Percentiles rank a stretch among this genome's conserved stretches.
Conservation (phyloP, 208 protist genomes). For the Sergeia podlipaevii region DNA sequence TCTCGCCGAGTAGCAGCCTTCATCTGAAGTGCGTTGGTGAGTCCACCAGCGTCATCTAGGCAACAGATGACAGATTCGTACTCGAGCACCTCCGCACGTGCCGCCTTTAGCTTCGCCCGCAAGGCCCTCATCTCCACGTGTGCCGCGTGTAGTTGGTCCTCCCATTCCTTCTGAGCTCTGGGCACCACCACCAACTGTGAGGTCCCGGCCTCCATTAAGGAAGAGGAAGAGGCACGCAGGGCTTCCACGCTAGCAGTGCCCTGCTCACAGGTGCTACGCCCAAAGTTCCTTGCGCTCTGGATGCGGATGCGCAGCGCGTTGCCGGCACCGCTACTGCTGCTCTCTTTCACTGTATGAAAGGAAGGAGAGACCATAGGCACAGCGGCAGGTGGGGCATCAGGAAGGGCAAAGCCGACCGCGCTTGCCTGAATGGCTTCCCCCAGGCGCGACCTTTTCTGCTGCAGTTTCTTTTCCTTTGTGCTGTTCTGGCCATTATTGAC, state of each 20-base stretch:
- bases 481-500: too few relatives aligned
- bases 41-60: not conserved
- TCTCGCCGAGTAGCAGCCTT: too few relatives aligned
- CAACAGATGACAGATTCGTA: slow-evolving; percentile 2
- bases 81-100: not conserved
- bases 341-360: too few relatives aligned
- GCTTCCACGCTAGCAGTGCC: not conserved
- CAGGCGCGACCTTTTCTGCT: slow-evolving; percentile 2
- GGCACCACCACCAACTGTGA: too few relatives aligned
- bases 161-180: too few relatives aligned
- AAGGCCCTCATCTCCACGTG: too few relatives aligned
- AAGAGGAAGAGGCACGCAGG: too few relatives aligned
- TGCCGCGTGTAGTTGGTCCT: too few relatives aligned
- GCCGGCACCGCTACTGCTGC: too few relatives aligned
- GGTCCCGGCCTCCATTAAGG: too few relatives aligned
- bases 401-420: not conserved
- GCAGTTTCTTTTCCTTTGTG: slow-evolving; percentile 17
- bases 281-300: not conserved
- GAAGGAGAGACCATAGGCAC: not conserved
- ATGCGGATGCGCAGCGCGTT: not conserved
- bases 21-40: too few relatives aligned
- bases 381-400: not conserved
- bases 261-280: not conserved
- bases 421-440: not conserved
- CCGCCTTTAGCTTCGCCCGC: not conserved